phyloP scores from a whole-genome alignment of 2,329 filamentous ascomycete genomes.

The Leptodontidium sp. region DNA sequence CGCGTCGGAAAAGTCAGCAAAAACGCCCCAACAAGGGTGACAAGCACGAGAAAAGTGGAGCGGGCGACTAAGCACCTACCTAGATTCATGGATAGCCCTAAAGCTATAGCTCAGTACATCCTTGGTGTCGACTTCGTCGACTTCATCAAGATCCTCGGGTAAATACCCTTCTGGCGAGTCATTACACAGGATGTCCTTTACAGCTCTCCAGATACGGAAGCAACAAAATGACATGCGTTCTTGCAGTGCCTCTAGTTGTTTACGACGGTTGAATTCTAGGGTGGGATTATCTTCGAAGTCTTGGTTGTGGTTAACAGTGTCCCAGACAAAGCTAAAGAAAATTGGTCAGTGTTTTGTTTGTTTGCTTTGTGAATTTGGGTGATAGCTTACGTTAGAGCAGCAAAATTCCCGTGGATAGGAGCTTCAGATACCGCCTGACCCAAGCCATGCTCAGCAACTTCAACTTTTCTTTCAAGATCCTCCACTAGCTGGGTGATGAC shows the following conservation, averaged over 20 bases:
- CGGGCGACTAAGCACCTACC: slow-evolving; percentile 57
- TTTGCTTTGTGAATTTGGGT: not conserved
- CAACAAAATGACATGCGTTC: slow-evolving; percentile 67
- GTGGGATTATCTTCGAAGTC: slow-evolving; percentile 10
- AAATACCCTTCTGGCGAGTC: slow-evolving; percentile 93
- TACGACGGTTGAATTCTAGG: not conserved
- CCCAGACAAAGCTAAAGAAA: slow-evolving; percentile 41
- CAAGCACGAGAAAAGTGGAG: not conserved
- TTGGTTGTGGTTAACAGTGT: slow-evolving; percentile 26
- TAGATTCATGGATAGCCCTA: slow-evolving; percentile 92
- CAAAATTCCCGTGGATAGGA: slow-evolving; percentile 75
- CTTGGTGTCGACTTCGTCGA: slow-evolving; percentile 80
- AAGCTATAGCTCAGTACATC: slow-evolving; percentile 95
- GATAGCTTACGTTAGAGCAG: slow-evolving; percentile 63
- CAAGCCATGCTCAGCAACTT: slow-evolving; percentile 69
- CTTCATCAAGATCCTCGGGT: slow-evolving; percentile 77
- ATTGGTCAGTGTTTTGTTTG: not conserved
- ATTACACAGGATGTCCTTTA: slow-evolving; percentile 83
- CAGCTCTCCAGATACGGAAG: slow-evolving; percentile 76
- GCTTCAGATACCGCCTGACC: slow-evolving; percentile 70
- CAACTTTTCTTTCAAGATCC: slow-evolving; percentile 71
- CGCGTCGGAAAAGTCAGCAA: slow-evolving; percentile 22
- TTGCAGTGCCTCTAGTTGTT: slow-evolving; percentile 50
- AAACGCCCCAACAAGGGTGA: not conserved
- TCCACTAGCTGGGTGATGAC: slow-evolving; percentile 66